Evolutionary conservation across 2,329 filamentous ascomycete genomes (phyloP).

Genomic region (Sporothrix luriei): DNA sequence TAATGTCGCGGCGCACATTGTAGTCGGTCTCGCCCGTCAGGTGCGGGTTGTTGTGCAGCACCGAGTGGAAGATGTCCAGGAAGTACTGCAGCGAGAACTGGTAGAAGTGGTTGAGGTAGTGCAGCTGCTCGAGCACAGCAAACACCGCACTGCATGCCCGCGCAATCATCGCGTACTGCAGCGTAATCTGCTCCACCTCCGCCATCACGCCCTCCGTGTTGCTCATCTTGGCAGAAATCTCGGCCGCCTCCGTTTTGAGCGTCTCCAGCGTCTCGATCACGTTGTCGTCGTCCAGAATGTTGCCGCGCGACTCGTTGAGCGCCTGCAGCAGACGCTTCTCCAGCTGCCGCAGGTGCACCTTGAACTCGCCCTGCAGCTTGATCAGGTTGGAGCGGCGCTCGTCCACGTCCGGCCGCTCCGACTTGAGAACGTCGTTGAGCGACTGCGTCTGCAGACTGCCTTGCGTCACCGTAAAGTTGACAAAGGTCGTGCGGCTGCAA

Average conservation of each 20-base stretch:
- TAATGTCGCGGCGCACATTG: conserved; percentile 80
- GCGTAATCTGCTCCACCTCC: conserved; percentile 93
- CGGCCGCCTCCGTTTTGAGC: conserved; percentile 93
- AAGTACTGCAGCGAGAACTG: conserved; percentile 99
- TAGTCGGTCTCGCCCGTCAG: conserved; percentile 72
- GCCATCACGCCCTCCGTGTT: conserved; percentile 98
- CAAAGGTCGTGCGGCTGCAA: conserved; percentile 96
- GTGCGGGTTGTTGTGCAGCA: conserved; percentile 77
- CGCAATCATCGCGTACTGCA: conserved; percentile 91
- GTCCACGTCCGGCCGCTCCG: conserved; percentile 94
- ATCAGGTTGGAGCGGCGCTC: conserved; percentile 95
- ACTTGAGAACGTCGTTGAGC: conserved; percentile 95
- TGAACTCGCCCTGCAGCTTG: conserved; percentile 98
- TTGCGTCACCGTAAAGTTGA: conserved; percentile 99
- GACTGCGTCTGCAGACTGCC: conserved; percentile 98
- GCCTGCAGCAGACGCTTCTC: conserved; percentile 94
- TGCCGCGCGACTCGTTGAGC: conserved; percentile 94
- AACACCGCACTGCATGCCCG: conserved; percentile 96
- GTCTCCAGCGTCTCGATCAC: conserved; percentile 98
- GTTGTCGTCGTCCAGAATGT: conserved; percentile 96
- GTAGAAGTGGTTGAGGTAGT: conserved; percentile 99
- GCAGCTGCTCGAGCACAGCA: conserved; percentile 91
- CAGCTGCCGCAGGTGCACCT: conserved; percentile 91
- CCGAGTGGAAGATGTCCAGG: conserved; percentile 92
- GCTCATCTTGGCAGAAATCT: conserved; percentile 93